Evolutionary conservation across 148 eudicot genomes (phyloP), one percentile per base, ranked within the genome.

Genomic region (Vaccinium vitisidaea): DNA sequence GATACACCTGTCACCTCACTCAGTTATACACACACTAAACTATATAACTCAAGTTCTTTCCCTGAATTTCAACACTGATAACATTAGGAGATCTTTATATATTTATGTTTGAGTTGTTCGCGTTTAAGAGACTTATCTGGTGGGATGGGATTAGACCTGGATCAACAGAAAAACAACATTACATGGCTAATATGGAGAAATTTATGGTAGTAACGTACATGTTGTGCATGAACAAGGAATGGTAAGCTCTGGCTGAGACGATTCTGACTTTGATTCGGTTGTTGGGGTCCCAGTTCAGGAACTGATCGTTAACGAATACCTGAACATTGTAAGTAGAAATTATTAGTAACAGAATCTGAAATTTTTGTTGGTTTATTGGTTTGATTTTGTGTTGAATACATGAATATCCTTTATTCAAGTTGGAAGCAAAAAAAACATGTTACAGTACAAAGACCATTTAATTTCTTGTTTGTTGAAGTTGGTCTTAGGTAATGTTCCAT

Each of bases 161-260:
- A 50, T 81, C 83, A 7, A 49, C 59, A 59, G 36, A 87, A 76
- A 80, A 49, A 6, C 59, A 77, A 27, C 23, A 18, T 21, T 32
- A 30, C 11, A 27, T 79, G 13, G 8, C 6, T 78, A n/a, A 15
- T 6, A 46, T 27, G 23, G 23, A 14, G 43, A 75, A 25, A 25
- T 48, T 55, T 16, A 36, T 16, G 52, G 3, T 36, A 4, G 50
- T 74, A 78, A 82, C 94, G 89, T 90, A 94, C 98, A 94, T 94
- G 93, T 94, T 94, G 87, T 94, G 98, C 98, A 94, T 94, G 84
- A 94, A 94, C 89, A 94, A 84, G 77, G 98, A 94, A 88, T 94
- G 98, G 91, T 94, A 94, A 83, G 98, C 98, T 90, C 98, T 88
- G 0, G 98, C 98, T 2, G 98, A 90, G 75, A 94, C 95, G 39